phyloP scores from a whole-genome alignment of 768 basidiomycete genomes.

The Chalciporus sphaerocephalus region DNA sequence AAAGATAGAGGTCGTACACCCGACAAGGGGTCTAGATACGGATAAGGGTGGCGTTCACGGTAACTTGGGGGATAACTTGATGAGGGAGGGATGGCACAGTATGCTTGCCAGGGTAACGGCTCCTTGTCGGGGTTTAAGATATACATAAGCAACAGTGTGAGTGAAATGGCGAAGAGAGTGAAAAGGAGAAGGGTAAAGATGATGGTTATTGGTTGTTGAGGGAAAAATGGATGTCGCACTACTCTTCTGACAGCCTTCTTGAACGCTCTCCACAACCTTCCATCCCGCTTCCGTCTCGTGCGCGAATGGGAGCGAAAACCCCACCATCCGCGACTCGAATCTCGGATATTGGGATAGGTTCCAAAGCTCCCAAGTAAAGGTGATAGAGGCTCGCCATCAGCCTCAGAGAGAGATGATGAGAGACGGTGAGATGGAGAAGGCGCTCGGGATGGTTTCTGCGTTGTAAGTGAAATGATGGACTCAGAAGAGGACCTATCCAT shows the following conservation, averaged over 20 bases:
- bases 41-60: slow-evolving; percentile 38
- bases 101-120: slow-evolving; percentile 89
- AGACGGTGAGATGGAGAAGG: slow-evolving; percentile 47
- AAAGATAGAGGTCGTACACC: slow-evolving; percentile 43
- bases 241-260: slow-evolving; percentile 54
- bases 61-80: slow-evolving; percentile 43
- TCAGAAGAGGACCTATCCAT: slow-evolving; percentile 24
- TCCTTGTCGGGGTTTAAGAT: slow-evolving; percentile 95
- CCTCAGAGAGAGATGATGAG: slow-evolving; percentile 56
- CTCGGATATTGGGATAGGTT: slow-evolving; percentile 37
- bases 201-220: slow-evolving; percentile 76
- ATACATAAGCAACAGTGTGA: slow-evolving; percentile 87
- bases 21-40: slow-evolving; percentile 33
- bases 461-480: slow-evolving; percentile 32
- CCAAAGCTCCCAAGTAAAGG: slow-evolving; percentile 36
- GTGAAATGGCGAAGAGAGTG: slow-evolving; percentile 72
- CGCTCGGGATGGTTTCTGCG: slow-evolving; percentile 61
- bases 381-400: slow-evolving; percentile 55
- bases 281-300: slow-evolving; percentile 50
- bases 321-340: slow-evolving; percentile 59
- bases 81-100: slow-evolving; percentile 69
- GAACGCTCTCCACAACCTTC: slow-evolving; percentile 44
- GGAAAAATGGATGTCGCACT: slow-evolving; percentile 71
- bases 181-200: slow-evolving; percentile 71
- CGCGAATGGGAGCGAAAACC: slow-evolving; percentile 34